phyloP scores from a whole-genome alignment of 192 early-diverging fungal species.

The Coemansia reversa region DNA sequence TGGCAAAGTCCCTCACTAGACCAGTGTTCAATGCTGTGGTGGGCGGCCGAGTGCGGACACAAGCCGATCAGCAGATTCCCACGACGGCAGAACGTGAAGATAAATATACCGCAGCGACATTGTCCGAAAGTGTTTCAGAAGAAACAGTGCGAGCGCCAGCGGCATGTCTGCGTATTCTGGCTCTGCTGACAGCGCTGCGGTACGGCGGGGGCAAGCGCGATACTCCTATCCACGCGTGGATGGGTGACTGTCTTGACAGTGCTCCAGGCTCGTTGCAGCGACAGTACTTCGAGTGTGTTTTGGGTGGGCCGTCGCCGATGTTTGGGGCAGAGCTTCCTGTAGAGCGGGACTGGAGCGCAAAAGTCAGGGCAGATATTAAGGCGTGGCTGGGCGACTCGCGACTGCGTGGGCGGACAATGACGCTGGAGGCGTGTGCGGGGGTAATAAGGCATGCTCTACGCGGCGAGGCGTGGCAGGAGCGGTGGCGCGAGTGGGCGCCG shows the following conservation, averaged over 20 bases:
- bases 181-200: constrained; percentile 34
- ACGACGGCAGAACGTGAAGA: constrained; percentile 15
- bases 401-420: constrained; percentile 10
- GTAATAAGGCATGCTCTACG: constrained; percentile 15
- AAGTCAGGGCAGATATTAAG: constrained; percentile 12
- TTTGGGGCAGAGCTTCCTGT: constrained; percentile 32
- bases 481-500: constrained; percentile 35
- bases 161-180: constrained; percentile 33
- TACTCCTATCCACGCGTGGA: constrained; percentile 50
- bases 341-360: constrained; percentile 39
- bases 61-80: constrained; percentile 7
- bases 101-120: not conserved
- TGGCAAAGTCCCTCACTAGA: constrained; percentile 14
- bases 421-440: not conserved
- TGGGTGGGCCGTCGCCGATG: constrained; percentile 13
- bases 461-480: constrained; percentile 26
- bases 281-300: constrained; percentile 21
- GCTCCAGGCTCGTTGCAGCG: constrained; percentile 21
- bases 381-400: constrained; percentile 27
- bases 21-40: constrained; percentile 47
- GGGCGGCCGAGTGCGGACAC: constrained; percentile 34
- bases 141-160: constrained; percentile 21
- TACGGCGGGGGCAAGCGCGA: constrained; percentile 40
- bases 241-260: constrained; percentile 36
- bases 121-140: not conserved